Base-by-base conservation (phyloP, 768 basidiomycete genomes). In the Tulasnella sp. region DNA sequence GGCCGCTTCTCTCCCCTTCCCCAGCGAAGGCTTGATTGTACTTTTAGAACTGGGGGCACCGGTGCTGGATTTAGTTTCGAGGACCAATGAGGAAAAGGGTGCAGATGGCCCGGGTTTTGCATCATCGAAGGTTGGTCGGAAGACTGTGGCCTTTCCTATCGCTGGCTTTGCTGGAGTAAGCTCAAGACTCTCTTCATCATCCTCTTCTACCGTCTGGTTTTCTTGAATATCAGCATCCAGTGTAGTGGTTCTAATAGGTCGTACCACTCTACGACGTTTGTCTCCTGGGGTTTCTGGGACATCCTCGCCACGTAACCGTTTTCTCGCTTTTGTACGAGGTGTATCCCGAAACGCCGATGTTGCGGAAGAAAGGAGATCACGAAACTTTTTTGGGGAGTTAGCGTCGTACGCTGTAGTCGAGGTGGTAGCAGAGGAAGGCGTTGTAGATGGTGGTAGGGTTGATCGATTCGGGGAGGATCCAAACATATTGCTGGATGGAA, bases 241-340 rank as follows among this genome's bases (percentile, higher is more conserved):
- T 24, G 31, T 34, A 22, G 13, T 27, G 37, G 6, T 22, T 25
- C 27, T n/a, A 12, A 41, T 43, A 13, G 39, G 19, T 5, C 39
- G 19, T 10, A 25, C 39, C 39, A 40, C 10, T n/a, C 39, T 16
- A n/a, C 53, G 40, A 9, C 42, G 29, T 32, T 45, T 42, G 22
- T 56, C 55, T 20, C 55, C 42, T 2, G 55, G 55, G 7, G 55
- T 56, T 16, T 42, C 16, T 13, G 41, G 39, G 22, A 56, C 47
- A 19, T 56, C 55, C 44, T 56, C 55, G n/a, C 55, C 55, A 25
- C 54, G 25, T 37, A 56, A 20, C 16, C 55, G 40, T 24, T 56
- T 56, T 19, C 55, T 40, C 16, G 55, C 40, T 28, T 56, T 56
- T 8, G 55, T 56, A 24, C 55, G 42, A 6, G 55, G 55, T 16